Base-by-base conservation (phyloP, 768 basidiomycete species). In the Phylloporus scabripes region DNA sequence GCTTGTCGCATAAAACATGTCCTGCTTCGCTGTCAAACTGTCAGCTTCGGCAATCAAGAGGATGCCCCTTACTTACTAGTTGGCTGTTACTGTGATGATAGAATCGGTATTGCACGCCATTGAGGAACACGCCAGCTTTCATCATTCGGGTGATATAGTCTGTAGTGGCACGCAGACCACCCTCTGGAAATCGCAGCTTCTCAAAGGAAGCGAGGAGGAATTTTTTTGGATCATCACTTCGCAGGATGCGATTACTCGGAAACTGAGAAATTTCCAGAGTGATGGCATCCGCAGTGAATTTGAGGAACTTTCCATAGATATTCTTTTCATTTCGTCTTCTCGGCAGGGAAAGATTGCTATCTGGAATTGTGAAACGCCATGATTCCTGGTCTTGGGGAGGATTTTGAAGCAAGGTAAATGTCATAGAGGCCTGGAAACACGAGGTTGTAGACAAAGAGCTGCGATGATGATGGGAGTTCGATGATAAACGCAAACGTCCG, bases 31-130 rank as follows among this genome's bases (percentile, higher is more conserved):
- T 84, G 40, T 40, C 20, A 21, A 18, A 23, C 14, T 8, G 37
- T 55, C 6, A 54, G 39, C 46, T 43, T 38, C 23, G 10, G 15
- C 14, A 24, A 44, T 29, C 1, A 5, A 0, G 36, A 10, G 23
- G 37, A 2, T 10, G 10, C 26, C n/a, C 10, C 11, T 11, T 18
- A 7, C 64, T 72, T 52, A 82, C 82, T 60, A 85, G 56, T 53
- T 86, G 83, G 51, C 81, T 85, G 58, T 85, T 83, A 36, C 83
- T 83, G 50, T 86, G 83, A 48, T 80, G 79, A 50, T 83, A 85
- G 60, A 85, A 85, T 2, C 83, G 77, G 60, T 84, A 83, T 53
- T 83, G 78, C 0, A 74, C 62, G 1, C 70, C 72, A 52, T 85
- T 84, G 55, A 83, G 56, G 55, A 75, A 76, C 1, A 86, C 49